Evolutionary conservation across 441 rosid species (phyloP), one percentile per base, ranked within the genome.

Genomic region (Arabidopsis lyrata): DNA sequence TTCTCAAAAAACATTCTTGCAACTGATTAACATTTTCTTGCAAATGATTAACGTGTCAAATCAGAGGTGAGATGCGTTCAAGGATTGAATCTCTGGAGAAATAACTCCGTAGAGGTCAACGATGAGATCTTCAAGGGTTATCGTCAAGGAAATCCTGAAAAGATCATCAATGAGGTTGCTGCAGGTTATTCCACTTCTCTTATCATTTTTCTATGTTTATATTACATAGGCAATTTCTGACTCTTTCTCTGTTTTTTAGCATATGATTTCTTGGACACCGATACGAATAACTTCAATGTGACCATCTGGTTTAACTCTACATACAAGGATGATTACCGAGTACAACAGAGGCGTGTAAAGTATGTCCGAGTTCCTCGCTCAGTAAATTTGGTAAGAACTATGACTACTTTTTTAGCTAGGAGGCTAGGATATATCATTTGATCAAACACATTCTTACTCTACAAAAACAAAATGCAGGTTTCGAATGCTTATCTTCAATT

Each of bases 231-330:
- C 38, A 59, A 48, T 29, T 50, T 15, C 24, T 42, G 35, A 32
- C 16, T 22, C 32, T 20, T 36, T 48, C 27, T 48, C 41, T 68
- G n/a, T 59, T 63, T 72, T 31, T 63, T 83, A 95, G 99, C 87
- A 50, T 95, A 89, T 79, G 97, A 95, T 87, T 84, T 92, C 81
- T 78, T 86, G 78, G 80, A 95, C 76, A 83, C 99, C 14, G 74
- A 84, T 73, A 59, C 18, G 42, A 84, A 54, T 16, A 88, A 74
- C 41, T 90, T 86, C 73, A 90, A 88, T 42, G 88, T 87, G 81
- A 86, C 64, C 81, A 76, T 92, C 65, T 90, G 96, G 96, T 92
- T 84, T 86, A 90, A 95, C 75, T 82, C 93, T 38, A 83, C 93
- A 16, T 76, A 77, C 62, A 83, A 79, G 78, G 81, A 83, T 63